Percentiles rank a stretch among this genome's conserved stretches.
Evolutionary conservation across 306 rosid species (phyloP).

Genomic region (Vigna reflexopilosa): DNA sequence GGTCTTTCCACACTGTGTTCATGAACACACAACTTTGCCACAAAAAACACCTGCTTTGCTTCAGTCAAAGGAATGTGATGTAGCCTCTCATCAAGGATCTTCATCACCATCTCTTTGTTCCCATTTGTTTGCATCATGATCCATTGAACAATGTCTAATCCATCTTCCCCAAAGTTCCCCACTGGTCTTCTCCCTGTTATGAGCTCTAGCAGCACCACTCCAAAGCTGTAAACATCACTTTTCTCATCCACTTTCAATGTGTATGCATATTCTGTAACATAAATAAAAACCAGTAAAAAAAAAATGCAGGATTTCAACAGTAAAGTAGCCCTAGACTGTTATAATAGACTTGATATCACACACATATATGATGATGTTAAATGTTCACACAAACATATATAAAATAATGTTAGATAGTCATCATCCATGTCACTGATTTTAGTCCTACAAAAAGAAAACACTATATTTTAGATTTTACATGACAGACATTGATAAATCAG

Average conservation of each 20-base stretch:
- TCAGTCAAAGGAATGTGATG: conserved; percentile 56
- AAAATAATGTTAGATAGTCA: neutral
- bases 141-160: conserved; percentile 81
- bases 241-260: conserved; percentile 80
- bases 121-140: conserved; percentile 60
- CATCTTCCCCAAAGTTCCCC: conserved; percentile 76
- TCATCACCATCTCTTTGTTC: conserved; percentile 61
- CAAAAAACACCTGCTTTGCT: conserved; percentile 73
- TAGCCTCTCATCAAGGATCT: conserved; percentile 64
- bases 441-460: neutral
- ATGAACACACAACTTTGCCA: conserved; percentile 72
- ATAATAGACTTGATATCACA: neutral
- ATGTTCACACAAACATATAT: neutral
- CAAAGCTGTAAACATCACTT: conserved; percentile 77
- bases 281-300: neutral
- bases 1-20: conserved; percentile 80
- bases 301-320: neutral
- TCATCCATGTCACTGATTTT: neutral
- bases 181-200: conserved; percentile 71
- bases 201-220: conserved; percentile 79
- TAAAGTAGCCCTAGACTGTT: neutral
- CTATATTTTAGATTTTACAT: neutral
- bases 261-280: conserved; percentile 75
- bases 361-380: neutral
- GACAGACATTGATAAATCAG: neutral